Conservation (phyloP, 257 asterid species). For the Asclepias syriaca region DNA sequence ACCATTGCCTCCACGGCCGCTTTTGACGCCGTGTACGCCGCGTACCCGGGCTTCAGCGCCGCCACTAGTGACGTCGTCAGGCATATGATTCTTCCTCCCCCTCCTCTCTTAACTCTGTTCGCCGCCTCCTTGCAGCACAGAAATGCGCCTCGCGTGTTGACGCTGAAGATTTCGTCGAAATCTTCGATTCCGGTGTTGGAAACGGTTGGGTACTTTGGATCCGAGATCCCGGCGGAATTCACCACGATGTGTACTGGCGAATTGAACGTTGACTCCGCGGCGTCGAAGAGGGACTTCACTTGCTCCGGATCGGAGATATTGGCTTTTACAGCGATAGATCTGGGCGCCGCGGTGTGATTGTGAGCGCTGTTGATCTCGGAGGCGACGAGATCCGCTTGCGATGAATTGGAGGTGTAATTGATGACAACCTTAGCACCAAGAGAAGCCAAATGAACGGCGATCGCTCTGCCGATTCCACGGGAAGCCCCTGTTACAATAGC, state of each 20-base stretch:
- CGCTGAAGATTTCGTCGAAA: slow-evolving; percentile 45
- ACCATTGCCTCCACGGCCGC: slow-evolving; percentile 82
- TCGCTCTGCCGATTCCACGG: slow-evolving; percentile 34
- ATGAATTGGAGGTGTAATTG: slow-evolving; percentile 44
- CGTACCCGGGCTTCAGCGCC: slow-evolving; percentile 45
- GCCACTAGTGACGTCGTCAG: slow-evolving; percentile 48
- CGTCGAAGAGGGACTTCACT: slow-evolving; percentile 56
- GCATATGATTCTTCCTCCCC: slow-evolving; percentile 60
- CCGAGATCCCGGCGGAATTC: slow-evolving; percentile 50
- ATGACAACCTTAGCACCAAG: slow-evolving; percentile 55
- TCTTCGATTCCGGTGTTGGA: slow-evolving; percentile 41
- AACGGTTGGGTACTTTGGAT: slow-evolving; percentile 43
- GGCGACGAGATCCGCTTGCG: slow-evolving; percentile 30
- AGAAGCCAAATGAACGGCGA: slow-evolving; percentile 51
- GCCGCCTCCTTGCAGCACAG: slow-evolving; percentile 53
- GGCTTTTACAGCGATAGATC: slow-evolving; percentile 48
- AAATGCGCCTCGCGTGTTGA: slow-evolving; percentile 61
- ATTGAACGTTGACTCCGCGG: slow-evolving; percentile 46
- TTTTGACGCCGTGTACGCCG: slow-evolving; percentile 59
- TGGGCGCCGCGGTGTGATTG: background rate
- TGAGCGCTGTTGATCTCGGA: slow-evolving; percentile 23
- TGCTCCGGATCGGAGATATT: slow-evolving; percentile 48
- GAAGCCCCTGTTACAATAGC: slow-evolving; percentile 42
- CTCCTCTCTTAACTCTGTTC: slow-evolving; percentile 51
- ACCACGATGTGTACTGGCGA: slow-evolving; percentile 48